Conservation (phyloP, 2,329 filamentous ascomycete genomes). For the Arachnopeziza araneosa region DNA sequence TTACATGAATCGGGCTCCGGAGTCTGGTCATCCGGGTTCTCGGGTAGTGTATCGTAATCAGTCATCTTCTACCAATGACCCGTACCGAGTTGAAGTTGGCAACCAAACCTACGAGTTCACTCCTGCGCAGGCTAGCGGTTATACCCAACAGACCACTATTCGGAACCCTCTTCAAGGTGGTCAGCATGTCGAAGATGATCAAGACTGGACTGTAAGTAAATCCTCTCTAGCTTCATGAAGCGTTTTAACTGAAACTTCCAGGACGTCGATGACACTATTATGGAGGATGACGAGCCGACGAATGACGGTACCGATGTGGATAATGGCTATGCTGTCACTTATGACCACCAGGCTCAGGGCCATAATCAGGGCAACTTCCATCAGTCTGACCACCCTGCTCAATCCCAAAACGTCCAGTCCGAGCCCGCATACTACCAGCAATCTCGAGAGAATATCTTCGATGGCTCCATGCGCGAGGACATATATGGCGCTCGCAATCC, state of each 20-base stretch:
- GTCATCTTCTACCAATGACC: too few species aligned
- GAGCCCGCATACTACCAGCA: too few species aligned
- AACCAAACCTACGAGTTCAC: too few species aligned
- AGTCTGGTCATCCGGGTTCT: too few species aligned
- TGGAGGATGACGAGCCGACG: neutral
- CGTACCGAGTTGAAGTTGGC: too few species aligned
- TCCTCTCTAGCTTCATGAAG: neutral
- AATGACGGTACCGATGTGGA: neutral
- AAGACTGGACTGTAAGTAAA: neutral
- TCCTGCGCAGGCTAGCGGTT: too few species aligned
- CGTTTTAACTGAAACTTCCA: neutral
- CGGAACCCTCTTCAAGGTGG: neutral
- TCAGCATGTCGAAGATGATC: neutral
- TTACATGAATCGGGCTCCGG: too few species aligned
- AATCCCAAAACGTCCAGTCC: too few species aligned
- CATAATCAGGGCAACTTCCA: neutral
- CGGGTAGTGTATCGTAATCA: too few species aligned
- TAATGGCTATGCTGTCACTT: neutral
- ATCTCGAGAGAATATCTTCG: neutral
- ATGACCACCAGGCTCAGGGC: neutral
- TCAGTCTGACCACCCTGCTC: neutral
- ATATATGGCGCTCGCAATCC: neutral
- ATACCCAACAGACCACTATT: neutral
- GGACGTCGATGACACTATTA: neutral
- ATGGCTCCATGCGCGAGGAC: neutral